Evolutionary conservation across 257 asterid genomes (phyloP).

Genomic region (Lantana camara): DNA sequence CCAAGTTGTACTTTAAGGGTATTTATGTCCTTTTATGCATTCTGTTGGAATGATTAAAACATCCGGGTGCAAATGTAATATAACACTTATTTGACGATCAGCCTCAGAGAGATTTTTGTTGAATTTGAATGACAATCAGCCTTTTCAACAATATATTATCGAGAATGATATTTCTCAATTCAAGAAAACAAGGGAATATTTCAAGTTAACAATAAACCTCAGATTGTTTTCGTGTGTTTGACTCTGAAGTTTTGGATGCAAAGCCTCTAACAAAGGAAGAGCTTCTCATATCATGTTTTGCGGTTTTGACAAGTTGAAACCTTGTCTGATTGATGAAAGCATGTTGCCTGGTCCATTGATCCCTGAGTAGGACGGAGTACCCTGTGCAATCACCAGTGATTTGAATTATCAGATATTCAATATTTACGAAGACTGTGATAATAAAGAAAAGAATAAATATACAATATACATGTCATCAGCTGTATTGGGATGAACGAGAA

Average conservation of each 20-base stretch:
- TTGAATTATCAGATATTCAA: conserved; percentile 21
- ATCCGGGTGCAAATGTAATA: no score
- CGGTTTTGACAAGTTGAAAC: conserved; percentile 46
- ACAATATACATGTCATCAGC: no score
- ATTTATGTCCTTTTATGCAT: no score
- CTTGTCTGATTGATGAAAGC: conserved; percentile 38
- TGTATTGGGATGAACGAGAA: neutral
- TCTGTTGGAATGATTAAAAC: no score
- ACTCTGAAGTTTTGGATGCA: conserved; percentile 61
- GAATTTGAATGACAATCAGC: neutral
- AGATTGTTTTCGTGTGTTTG: conserved; percentile 46
- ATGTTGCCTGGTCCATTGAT: conserved; percentile 36
- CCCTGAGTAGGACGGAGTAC: conserved; percentile 36
- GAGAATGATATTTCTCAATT: neutral
- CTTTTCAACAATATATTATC: neutral
- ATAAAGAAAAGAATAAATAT: neutral
- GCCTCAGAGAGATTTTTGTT: no score
- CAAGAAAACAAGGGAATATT: neutral
- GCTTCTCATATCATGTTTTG: conserved; percentile 32
- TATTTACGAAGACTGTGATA: neutral
- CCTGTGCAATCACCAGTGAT: conserved; percentile 45
- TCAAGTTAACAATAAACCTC: conserved; percentile 52
- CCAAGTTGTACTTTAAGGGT: no score
- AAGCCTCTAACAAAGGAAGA: conserved; percentile 56
- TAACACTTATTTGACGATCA: no score